Base-by-base conservation (phyloP, 768 basidiomycete species). In the Cyclocybe aegerita region DNA sequence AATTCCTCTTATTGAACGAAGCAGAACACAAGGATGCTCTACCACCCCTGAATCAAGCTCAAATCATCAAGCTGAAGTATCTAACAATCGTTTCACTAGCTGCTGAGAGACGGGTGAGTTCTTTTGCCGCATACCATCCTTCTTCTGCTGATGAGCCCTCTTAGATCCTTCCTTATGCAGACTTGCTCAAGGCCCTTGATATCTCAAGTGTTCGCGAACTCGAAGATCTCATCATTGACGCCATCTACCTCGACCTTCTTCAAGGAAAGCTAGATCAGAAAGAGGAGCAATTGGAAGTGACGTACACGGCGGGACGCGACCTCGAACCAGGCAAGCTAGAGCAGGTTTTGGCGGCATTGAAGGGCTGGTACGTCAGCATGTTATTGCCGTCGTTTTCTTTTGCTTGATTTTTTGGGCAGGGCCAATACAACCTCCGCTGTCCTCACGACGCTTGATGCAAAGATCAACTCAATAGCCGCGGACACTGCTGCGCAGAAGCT, bases 161-260 rank as follows among this genome's bases (percentile, higher is more conserved):
- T 47, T 59, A 90, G 93, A 89, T 91, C 58, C 80, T 98, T 2
- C 83, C 92, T 0, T 98, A 98, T 67, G 66, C 82, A 8, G 70
- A 78, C 33, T 80, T 98, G 1, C 79, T 91, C 6, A 64, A 80
- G 44, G 72, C 79, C 3, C 79, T 99, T 14, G 81, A 91, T 43
- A 78, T 96, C 67, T 76, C 83, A 3, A 85, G 81, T 4, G 83
- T 95, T 50, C 86, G 95, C 47, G 90, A 90, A 49, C 84, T 99
- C 2, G 96, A 99, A 67, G 95, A 98, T 69, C 83, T 98, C 56
- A 90, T 98, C 64, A 98, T 99, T 66, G 94, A 98, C 61, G 90
- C 90, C 9, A 94, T 98, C 67, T 98, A 98, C 70, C 83, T 90
- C 36, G 89, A 92, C 65, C 74, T 97, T 35, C 77, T 99, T 34